Conservation (phyloP, 148 eudicot genomes). For the Rhododendron kiyosumense region DNA sequence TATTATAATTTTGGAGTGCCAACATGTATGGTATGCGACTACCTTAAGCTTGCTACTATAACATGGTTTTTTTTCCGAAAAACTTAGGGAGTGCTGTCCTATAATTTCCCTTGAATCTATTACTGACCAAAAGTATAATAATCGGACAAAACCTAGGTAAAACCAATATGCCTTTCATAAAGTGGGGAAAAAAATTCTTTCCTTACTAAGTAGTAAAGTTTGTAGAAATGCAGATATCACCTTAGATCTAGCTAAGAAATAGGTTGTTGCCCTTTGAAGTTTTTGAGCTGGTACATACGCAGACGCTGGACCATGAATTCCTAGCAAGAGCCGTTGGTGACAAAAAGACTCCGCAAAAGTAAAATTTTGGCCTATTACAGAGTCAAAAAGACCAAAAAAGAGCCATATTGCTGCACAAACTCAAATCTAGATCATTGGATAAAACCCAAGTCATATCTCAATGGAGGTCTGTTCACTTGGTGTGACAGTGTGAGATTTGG, state of each 20-base stretch:
- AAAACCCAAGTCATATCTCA: not conserved
- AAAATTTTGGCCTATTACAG: not conserved
- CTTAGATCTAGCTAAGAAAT: not conserved
- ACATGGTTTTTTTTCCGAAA: not conserved
- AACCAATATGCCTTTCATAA: not conserved
- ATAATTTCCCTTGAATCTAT: not conserved
- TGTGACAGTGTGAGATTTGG: not conserved
- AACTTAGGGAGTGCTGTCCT: not conserved
- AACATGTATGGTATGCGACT: not conserved
- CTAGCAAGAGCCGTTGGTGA: not conserved
- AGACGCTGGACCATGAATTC: not conserved
- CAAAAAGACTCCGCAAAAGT: not conserved
- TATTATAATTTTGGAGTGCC: not conserved
- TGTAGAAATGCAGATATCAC: no score
- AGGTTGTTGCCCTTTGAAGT: not conserved
- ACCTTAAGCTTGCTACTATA: not conserved
- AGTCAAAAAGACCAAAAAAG: no score
- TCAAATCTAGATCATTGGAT: not conserved
- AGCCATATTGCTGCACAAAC: not conserved
- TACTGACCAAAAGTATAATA: not conserved
- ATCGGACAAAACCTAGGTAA: not conserved
- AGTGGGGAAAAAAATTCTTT: not conserved
- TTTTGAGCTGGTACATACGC: not conserved
- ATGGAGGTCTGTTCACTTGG: not conserved
- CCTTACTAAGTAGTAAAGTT: not conserved